Conservation (phyloP, 73 alveolate genomes). For the Urostyla sp. region DNA sequence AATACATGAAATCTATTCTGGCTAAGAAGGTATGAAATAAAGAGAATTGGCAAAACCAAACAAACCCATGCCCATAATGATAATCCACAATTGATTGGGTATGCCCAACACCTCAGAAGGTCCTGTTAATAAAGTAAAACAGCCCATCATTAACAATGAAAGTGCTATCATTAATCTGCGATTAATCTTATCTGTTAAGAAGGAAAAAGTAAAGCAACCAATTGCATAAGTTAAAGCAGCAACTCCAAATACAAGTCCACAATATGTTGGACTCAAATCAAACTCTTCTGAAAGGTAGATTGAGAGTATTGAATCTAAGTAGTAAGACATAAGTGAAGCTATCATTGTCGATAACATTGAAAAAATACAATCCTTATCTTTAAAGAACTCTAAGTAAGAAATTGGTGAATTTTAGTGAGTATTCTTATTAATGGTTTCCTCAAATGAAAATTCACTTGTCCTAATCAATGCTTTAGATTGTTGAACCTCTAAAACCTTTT, state of each 20-base stretch:
- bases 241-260: slow-evolving; percentile 37
- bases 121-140: slow-evolving; percentile 12
- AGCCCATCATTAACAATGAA: slow-evolving; percentile 15
- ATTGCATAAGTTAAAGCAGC: slow-evolving; percentile 25
- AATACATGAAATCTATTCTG: slow-evolving; percentile 12
- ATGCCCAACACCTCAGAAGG: slow-evolving; percentile 9
- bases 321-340: no score
- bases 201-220: slow-evolving; percentile 22
- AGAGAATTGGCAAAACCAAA: slow-evolving; percentile 7
- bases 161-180: slow-evolving; percentile 2
- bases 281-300: no score
- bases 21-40: slow-evolving; percentile 24
- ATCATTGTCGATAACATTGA: no score
- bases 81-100: slow-evolving; percentile 37
- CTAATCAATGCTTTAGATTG: no score
- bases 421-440: no score
- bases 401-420: no score
- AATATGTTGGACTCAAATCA: no score
- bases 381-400: no score
- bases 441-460: no score
- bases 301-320: no score
- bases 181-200: background rate
- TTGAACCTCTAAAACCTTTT: no score
- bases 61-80: background rate
- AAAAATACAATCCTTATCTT: no score